Evolutionary conservation across 2,329 filamentous ascomycete species (phyloP).

Genomic region (Nigrospora oryzae): DNA sequence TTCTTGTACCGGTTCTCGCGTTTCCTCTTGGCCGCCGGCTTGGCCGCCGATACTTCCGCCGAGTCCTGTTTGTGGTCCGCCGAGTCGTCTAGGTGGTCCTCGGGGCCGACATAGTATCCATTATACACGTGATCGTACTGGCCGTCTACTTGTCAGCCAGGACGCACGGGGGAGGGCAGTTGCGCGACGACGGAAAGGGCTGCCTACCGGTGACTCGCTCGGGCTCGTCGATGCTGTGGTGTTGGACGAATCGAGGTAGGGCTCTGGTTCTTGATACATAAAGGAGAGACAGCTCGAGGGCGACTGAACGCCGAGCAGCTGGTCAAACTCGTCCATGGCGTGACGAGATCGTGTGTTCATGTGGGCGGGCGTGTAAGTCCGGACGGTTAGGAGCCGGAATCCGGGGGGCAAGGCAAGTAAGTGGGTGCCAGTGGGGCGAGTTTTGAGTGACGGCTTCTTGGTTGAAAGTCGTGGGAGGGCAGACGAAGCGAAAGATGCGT

Average conservation of each 20-base stretch:
- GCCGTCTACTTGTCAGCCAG: constrained; percentile 6
- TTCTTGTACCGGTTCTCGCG: constrained; percentile 46
- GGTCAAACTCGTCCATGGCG: constrained; percentile 22
- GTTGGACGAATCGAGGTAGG: constrained; percentile 22
- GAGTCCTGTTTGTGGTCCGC: constrained; percentile 13
- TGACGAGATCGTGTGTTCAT: too few relatives aligned
- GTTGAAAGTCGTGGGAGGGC: too few relatives aligned
- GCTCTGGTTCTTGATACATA: constrained; percentile 25
- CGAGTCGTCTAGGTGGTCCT: constrained; percentile 14
- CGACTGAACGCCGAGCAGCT: constrained; percentile 21
- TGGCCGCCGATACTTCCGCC: constrained; percentile 16
- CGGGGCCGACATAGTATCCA: constrained; percentile 13
- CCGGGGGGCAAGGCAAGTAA: too few relatives aligned
- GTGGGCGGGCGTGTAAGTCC: too few relatives aligned
- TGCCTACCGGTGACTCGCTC: constrained; percentile 25
- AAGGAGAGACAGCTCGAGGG: constrained; percentile 22
- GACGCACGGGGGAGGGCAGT: not conserved
- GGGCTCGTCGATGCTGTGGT: constrained; percentile 28
- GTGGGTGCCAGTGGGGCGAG: too few relatives aligned
- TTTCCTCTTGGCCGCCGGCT: constrained; percentile 35
- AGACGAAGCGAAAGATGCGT: too few relatives aligned
- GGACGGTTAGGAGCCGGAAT: too few relatives aligned
- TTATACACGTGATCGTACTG: constrained; percentile 24
- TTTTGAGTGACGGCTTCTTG: too few relatives aligned
- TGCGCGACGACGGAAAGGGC: not conserved